Evolutionary conservation across 2,329 filamentous ascomycete species (phyloP).

Genomic region (Dryadomyces sulphureus): DNA sequence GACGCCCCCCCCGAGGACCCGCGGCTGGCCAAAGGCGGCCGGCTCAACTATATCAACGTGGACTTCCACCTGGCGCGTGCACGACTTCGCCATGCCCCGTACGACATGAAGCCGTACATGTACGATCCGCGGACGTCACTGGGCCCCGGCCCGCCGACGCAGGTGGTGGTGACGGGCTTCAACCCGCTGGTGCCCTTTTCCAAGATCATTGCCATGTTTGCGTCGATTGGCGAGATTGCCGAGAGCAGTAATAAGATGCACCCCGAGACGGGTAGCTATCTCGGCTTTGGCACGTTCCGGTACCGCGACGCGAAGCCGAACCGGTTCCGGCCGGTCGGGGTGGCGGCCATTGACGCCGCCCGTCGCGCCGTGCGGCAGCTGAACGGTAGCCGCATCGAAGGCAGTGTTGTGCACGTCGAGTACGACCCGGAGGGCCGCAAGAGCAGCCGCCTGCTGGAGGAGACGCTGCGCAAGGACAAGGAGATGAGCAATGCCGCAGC

Average conservation of each 20-base stretch:
- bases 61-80: slow-evolving; percentile 58
- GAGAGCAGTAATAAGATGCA: slow-evolving; percentile 91
- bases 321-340: slow-evolving; percentile 33
- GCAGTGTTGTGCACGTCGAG: slow-evolving; percentile 64
- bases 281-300: slow-evolving; percentile 83
- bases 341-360: slow-evolving; percentile 66
- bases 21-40: slow-evolving; percentile 56
- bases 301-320: slow-evolving; percentile 59
- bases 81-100: slow-evolving; percentile 56
- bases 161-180: slow-evolving; percentile 91
- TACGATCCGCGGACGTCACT: slow-evolving; percentile 75
- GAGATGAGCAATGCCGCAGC: slow-evolving; percentile 25
- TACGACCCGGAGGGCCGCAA: slow-evolving; percentile 79
- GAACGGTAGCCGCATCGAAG: slow-evolving; percentile 67
- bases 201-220: slow-evolving; percentile 62
- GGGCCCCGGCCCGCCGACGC: slow-evolving; percentile 75
- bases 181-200: slow-evolving; percentile 75
- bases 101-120: slow-evolving; percentile 65
- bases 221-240: slow-evolving; percentile 72
- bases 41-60: slow-evolving; percentile 51
- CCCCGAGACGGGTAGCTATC: slow-evolving; percentile 81
- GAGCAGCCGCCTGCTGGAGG: slow-evolving; percentile 65
- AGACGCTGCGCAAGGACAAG: slow-evolving; percentile 53
- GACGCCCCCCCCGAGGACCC: slow-evolving; percentile 70
- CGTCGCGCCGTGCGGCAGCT: slow-evolving; percentile 64